Conservation (phyloP, 768 basidiomycete genomes). For the Boletus subcaerulescens region DNA sequence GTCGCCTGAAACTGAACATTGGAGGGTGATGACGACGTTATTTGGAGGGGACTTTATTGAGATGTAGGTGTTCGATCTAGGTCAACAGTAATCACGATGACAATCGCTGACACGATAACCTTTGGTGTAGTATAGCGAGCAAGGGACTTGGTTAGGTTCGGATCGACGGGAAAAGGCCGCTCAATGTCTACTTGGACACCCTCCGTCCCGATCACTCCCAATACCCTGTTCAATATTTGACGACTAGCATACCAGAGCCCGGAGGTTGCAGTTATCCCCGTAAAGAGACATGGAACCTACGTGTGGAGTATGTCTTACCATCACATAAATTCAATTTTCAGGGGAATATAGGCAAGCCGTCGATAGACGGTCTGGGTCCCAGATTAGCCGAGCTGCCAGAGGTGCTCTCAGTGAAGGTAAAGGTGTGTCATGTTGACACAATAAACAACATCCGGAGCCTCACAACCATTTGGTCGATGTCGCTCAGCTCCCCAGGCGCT, state of each 20-base stretch:
- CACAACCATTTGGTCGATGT: too few relatives aligned
- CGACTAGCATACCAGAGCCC: slow-evolving; percentile 88
- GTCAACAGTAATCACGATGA: not conserved
- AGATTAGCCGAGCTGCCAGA: too few relatives aligned
- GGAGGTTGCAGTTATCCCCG: slow-evolving; percentile 75
- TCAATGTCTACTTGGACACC: slow-evolving; percentile 77
- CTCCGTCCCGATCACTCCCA: slow-evolving; percentile 88
- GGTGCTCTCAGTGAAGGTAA: too few relatives aligned
- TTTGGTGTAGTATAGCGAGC: slow-evolving; percentile 38
- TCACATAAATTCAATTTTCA: not conserved
- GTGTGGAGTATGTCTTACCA: slow-evolving; percentile 64
- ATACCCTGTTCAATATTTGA: slow-evolving; percentile 85
- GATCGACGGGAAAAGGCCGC: slow-evolving; percentile 63
- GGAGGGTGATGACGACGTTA: slow-evolving; percentile 86
- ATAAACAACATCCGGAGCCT: too few relatives aligned
- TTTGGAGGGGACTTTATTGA: slow-evolving; percentile 73
- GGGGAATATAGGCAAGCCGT: too few relatives aligned
- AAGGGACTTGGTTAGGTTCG: slow-evolving; percentile 41
- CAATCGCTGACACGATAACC: not conserved
- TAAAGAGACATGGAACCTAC: slow-evolving; percentile 77
- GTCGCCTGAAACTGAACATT: slow-evolving; percentile 64
- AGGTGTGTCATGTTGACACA: too few relatives aligned
- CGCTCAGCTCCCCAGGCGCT: too few relatives aligned
- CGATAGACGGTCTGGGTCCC: too few relatives aligned
- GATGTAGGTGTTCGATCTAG: slow-evolving; percentile 45